A percentile compares a stretch with the other conserved stretches of the same genome.
Conservation (phyloP, 1,139 yeast species). For the Geotrichum aggregatum region DNA sequence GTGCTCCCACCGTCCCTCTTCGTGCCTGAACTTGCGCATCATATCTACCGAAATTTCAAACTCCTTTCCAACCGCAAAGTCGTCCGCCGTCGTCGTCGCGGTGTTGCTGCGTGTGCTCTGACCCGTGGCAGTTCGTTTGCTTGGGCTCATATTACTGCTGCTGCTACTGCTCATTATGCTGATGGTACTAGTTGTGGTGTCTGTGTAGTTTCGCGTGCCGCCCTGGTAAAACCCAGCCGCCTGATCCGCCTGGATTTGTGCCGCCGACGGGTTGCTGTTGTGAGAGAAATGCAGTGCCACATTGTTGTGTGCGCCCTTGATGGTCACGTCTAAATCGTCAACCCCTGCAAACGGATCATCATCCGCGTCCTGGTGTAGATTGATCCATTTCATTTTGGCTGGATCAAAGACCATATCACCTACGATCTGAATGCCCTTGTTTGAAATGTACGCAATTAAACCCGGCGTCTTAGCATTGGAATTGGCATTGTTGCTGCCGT, state of each 20-base stretch:
- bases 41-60: slow-evolving; percentile 44
- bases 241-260: background rate
- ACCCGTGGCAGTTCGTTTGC: background rate
- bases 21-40: slow-evolving; percentile 46
- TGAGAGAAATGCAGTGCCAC: slow-evolving; percentile 9
- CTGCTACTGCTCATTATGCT: slow-evolving; percentile 15
- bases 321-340: slow-evolving; percentile 41
- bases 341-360: slow-evolving; percentile 54
- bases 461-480: slow-evolving; percentile 33
- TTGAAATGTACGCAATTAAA: slow-evolving; percentile 38
- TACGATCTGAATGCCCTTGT: slow-evolving; percentile 39
- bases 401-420: slow-evolving; percentile 62
- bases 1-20: slow-evolving; percentile 49
- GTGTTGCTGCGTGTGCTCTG: slow-evolving; percentile 17
- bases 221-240: background rate
- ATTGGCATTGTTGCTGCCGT: slow-evolving; percentile 29
- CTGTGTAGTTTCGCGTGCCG: slow-evolving; percentile 16
- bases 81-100: slow-evolving; percentile 22
- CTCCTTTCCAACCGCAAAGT: slow-evolving; percentile 40
- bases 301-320: slow-evolving; percentile 2
- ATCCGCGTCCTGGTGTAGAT: slow-evolving; percentile 36
- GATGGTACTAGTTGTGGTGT: slow-evolving; percentile 20
- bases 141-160: background rate
- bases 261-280: background rate
- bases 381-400: slow-evolving; percentile 55